Evolutionary conservation across 371 early-diverging fungal species (phyloP).

Genomic region (Mortierella sp.): DNA sequence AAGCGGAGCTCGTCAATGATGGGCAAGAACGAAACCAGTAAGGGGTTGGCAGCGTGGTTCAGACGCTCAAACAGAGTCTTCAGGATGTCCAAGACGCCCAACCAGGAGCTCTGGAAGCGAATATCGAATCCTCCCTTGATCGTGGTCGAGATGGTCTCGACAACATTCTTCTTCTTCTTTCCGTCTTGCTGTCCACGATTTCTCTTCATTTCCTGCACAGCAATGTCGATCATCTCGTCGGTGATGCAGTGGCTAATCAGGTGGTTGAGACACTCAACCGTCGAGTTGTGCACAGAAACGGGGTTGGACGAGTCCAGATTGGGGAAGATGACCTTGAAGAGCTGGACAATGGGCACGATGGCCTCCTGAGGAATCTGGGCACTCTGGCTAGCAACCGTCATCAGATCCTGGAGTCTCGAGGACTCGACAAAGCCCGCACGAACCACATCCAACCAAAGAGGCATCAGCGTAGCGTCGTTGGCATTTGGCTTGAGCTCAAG

Average conservation of each 20-base stretch:
- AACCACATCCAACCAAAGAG: slow-evolving; percentile 89
- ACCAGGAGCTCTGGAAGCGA: slow-evolving; percentile 86
- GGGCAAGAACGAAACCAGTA: slow-evolving; percentile 72
- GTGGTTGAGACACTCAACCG: slow-evolving; percentile 72
- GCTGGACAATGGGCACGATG: slow-evolving; percentile 51
- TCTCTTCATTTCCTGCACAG: slow-evolving; percentile 53
- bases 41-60: slow-evolving; percentile 70
- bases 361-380: slow-evolving; percentile 39
- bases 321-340: slow-evolving; percentile 79
- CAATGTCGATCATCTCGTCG: slow-evolving; percentile 69
- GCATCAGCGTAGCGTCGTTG: slow-evolving; percentile 83
- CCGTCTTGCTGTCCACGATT: slow-evolving; percentile 42
- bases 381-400: slow-evolving; percentile 18
- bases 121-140: slow-evolving; percentile 76
- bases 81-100: slow-evolving; percentile 78
- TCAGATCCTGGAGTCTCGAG: slow-evolving; percentile 67
- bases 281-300: slow-evolving; percentile 66
- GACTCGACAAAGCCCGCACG: slow-evolving; percentile 79
- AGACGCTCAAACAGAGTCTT: slow-evolving; percentile 82
- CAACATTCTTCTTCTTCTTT: slow-evolving; percentile 28
- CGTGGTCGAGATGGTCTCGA: slow-evolving; percentile 63
- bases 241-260: slow-evolving; percentile 78
- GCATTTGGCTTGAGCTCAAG: slow-evolving; percentile 85
- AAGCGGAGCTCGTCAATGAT: slow-evolving; percentile 85
- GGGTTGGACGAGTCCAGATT: slow-evolving; percentile 77